Percentiles rank a stretch among this genome's conserved stretches.
These are phyloP conservation scores for Cryphonectria nitschkei DNA, from an alignment of 2,329 filamentous ascomycete species.

Conservation along the genomic window DNA sequence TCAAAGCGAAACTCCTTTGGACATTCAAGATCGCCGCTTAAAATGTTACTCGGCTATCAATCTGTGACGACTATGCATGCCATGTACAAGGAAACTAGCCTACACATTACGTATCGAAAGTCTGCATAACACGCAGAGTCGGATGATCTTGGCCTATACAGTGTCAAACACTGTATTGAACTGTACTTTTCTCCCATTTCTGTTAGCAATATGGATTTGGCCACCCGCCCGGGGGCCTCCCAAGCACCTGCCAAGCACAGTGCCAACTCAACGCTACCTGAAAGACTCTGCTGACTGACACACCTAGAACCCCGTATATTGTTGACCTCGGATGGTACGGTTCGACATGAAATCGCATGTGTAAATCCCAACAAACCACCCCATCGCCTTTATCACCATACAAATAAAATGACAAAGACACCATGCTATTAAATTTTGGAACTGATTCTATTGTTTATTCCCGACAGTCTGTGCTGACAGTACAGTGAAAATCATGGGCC, in stretches of 20 bases:
- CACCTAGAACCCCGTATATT: neutral
- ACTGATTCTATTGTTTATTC: neutral
- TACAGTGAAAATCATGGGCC: neutral
- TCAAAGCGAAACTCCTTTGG: neutral
- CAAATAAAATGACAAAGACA: neutral
- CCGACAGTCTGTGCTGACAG: neutral
- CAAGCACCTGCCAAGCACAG: constrained; percentile 12
- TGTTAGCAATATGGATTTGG: no score
- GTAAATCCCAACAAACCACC: constrained; percentile 26
- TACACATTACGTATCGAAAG: neutral
- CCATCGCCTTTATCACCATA: neutral
- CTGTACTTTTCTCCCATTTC: no score
- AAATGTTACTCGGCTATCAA: neutral
- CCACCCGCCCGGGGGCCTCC: no score
- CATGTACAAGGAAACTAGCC: neutral
- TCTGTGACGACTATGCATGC: neutral
- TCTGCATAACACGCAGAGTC: constrained; percentile 1
- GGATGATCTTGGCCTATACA: constrained; percentile 1
- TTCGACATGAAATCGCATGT: constrained; percentile 19
- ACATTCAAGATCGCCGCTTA: neutral
- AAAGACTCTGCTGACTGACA: neutral
- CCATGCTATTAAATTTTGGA: neutral
- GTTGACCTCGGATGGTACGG: constrained; percentile 27
- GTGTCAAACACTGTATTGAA: neutral
- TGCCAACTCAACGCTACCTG: neutral